These are phyloP conservation scores for Podaxis sp. DNA, from an alignment of 768 basidiomycete genomes.

Conservation along the genomic window DNA sequence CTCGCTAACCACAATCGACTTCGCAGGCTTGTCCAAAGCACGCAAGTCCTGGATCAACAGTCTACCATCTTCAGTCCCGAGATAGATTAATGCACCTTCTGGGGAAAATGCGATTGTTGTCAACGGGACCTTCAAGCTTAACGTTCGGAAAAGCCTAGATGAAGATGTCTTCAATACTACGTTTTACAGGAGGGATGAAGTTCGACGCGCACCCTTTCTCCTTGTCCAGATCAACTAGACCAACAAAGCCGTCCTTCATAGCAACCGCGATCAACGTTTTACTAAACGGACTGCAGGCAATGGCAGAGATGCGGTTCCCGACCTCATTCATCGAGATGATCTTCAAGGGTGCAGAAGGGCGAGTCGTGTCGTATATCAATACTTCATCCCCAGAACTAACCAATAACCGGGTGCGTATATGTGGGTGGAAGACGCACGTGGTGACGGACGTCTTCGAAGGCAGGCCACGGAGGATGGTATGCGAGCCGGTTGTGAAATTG, in stretches of 20 bases:
- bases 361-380: conserved; percentile 61
- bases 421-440: conserved; percentile 61
- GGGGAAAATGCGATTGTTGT: conserved; percentile 68
- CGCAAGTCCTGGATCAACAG: conserved; percentile 67
- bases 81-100: conserved; percentile 65
- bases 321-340: conserved; percentile 46
- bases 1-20: conserved; percentile 49
- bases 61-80: conserved; percentile 65
- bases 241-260: conserved; percentile 52
- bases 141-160: conserved; percentile 55
- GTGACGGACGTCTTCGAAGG: conserved; percentile 37
- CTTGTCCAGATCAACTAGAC: conserved; percentile 71
- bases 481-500: conserved; percentile 54
- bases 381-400: conserved; percentile 53
- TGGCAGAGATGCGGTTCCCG: conserved; percentile 49
- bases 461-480: conserved; percentile 55
- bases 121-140: conserved; percentile 51
- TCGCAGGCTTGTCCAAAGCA: conserved; percentile 64
- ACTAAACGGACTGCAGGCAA: conserved; percentile 74
- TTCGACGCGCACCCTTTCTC: conserved; percentile 57
- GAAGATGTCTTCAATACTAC: conserved; percentile 1
- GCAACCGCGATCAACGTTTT: conserved; percentile 66
- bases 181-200: neutral
- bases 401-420: conserved; percentile 60
- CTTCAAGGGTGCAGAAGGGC: conserved; percentile 57